A percentile compares a stretch with the other conserved stretches of the same genome.
Evolutionary conservation across 2,329 filamentous ascomycete genomes (phyloP).

Genomic region (Cladobotryum protrusum): DNA sequence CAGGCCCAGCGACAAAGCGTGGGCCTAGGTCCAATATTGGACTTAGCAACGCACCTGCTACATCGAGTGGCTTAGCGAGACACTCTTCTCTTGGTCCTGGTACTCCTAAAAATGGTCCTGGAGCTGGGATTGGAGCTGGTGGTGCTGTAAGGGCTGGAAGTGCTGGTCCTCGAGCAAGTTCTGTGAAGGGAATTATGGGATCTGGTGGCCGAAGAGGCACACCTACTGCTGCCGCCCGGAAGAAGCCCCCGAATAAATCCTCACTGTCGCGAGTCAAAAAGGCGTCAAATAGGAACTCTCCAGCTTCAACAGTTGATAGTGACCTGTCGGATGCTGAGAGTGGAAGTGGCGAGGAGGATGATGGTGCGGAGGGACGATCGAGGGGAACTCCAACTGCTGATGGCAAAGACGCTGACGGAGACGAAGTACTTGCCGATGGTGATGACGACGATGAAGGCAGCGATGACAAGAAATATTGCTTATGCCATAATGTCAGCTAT

Average conservation of each 20-base stretch:
- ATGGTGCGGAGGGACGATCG: constrained; percentile 29
- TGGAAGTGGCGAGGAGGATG: constrained; percentile 46
- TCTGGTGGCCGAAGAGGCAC: constrained; percentile 43
- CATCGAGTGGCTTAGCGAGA: constrained; percentile 54
- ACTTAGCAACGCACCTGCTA: constrained; percentile 41
- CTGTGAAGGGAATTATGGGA: constrained; percentile 37
- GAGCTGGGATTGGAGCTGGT: constrained; percentile 20
- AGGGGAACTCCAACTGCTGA: constrained; percentile 28
- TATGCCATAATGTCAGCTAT: constrained; percentile 76
- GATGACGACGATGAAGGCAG: constrained; percentile 65
- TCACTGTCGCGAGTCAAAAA: constrained; percentile 57
- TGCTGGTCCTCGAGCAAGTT: constrained; percentile 49
- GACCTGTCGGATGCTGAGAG: constrained; percentile 60
- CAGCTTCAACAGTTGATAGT: constrained; percentile 57
- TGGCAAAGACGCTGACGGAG: constrained; percentile 37
- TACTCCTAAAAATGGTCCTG: constrained; percentile 45
- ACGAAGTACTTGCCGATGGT: constrained; percentile 50
- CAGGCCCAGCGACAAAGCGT: constrained; percentile 52
- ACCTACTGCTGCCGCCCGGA: constrained; percentile 37
- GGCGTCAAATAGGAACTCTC: constrained; percentile 51
- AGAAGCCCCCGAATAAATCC: constrained; percentile 52
- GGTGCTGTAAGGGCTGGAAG: constrained; percentile 48
- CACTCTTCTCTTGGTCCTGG: constrained; percentile 59
- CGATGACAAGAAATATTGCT: constrained; percentile 76
- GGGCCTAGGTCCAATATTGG: constrained; percentile 43